Conservation (phyloP, 2,329 filamentous ascomycete species). For the Tolypocladium amazonense region DNA sequence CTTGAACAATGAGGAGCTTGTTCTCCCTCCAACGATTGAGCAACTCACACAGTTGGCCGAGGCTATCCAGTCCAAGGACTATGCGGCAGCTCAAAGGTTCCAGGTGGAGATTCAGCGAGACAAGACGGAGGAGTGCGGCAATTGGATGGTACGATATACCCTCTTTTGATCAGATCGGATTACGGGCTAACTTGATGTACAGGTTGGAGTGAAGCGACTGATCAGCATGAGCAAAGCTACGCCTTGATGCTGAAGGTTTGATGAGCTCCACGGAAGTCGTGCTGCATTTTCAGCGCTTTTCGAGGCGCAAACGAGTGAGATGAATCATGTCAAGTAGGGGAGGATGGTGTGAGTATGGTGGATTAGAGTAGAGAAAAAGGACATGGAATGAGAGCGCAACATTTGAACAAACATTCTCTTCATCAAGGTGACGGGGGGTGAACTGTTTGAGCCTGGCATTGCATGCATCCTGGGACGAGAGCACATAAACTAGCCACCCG, state of each 20-base stretch:
- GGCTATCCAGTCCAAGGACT: slow-evolving; percentile 59
- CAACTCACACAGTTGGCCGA: slow-evolving; percentile 54
- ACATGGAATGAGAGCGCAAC: neutral
- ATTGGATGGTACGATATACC: slow-evolving; percentile 64
- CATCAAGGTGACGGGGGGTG: neutral
- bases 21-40: slow-evolving; percentile 68
- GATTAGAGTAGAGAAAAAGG: neutral
- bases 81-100: slow-evolving; percentile 53
- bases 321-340: neutral
- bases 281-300: neutral
- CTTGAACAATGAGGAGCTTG: slow-evolving; percentile 86
- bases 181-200: slow-evolving; percentile 26
- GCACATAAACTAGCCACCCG: neutral
- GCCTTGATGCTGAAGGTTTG: slow-evolving; percentile 26
- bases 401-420: neutral
- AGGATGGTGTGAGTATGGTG: neutral
- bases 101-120: slow-evolving; percentile 69
- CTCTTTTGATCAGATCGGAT: neutral
- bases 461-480: neutral
- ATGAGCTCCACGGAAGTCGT: neutral
- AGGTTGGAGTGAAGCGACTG: slow-evolving; percentile 68
- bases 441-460: too few relatives aligned
- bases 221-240: slow-evolving; percentile 73
- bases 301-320: neutral
- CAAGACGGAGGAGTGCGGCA: slow-evolving; percentile 69